Conservation (phyloP, 345 rosid genomes). For the Kernera saxatilis region DNA sequence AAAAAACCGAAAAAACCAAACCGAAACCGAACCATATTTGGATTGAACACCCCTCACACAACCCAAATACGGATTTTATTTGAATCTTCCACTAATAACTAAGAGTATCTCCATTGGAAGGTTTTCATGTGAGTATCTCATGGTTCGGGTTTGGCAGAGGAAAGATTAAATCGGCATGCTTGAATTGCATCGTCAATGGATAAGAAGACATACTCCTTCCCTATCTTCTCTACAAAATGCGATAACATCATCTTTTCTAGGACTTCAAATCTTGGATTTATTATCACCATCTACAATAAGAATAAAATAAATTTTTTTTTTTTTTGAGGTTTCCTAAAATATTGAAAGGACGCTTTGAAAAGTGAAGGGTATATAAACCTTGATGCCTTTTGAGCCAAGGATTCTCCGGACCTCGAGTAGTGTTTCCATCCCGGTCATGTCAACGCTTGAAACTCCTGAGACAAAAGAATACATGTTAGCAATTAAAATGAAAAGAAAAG, state of each 20-base stretch:
- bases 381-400: constrained; percentile 34
- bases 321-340: neutral
- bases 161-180: constrained; percentile 40
- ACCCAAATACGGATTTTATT: neutral
- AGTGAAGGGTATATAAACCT: constrained; percentile 34
- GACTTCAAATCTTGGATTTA: constrained; percentile 73
- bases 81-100: neutral
- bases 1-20: too few species aligned
- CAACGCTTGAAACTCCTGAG: constrained; percentile 68
- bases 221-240: constrained; percentile 46
- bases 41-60: too few species aligned
- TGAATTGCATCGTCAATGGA: constrained; percentile 64
- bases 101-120: too few species aligned
- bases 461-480: neutral
- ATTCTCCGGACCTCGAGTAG: constrained; percentile 54
- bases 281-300: constrained; percentile 46
- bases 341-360: neutral
- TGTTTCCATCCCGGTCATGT: constrained; percentile 68
- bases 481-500: neutral
- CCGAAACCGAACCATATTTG: too few species aligned
- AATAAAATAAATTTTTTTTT: neutral
- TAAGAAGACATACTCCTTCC: constrained; percentile 54
- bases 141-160: neutral
- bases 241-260: constrained; percentile 78
- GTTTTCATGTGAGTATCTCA: too few species aligned